phyloP scores from a whole-genome alignment of 352 stramenopile genomes.

The Phytophthora pisi region DNA sequence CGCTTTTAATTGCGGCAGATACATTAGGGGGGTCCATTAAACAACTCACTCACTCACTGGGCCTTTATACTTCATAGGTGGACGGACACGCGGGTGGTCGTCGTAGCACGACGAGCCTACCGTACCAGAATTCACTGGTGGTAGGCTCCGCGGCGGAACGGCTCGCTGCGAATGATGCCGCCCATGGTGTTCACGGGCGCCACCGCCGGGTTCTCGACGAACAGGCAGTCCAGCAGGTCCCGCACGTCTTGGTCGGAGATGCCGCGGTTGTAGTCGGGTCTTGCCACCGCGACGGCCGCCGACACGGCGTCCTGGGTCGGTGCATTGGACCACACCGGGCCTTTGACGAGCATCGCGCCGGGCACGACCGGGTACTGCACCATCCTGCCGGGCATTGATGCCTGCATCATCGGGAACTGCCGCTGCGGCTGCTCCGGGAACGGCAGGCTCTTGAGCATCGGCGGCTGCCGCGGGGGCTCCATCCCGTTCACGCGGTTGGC shows the following conservation, averaged over 20 bases:
- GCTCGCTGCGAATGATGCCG: slow-evolving; percentile 38
- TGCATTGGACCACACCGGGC: slow-evolving; percentile 24
- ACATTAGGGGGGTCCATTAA: slow-evolving; percentile 21
- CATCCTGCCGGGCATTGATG: slow-evolving; percentile 10
- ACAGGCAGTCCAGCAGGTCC: slow-evolving; percentile 48
- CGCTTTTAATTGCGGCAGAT: slow-evolving; percentile 13
- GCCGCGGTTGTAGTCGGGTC: slow-evolving; percentile 24
- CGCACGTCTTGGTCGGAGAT: slow-evolving; percentile 50
- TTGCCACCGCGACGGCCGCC: neutral
- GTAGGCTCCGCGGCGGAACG: slow-evolving; percentile 35
- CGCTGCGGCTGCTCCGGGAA: slow-evolving; percentile 26
- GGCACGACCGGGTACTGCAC: slow-evolving; percentile 31
- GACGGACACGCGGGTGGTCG: no score
- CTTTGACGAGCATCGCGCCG: slow-evolving; percentile 33
- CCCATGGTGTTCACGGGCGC: slow-evolving; percentile 25
- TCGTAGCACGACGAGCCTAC: neutral
- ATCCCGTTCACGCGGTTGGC: slow-evolving; percentile 5
- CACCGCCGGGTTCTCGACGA: slow-evolving; percentile 35
- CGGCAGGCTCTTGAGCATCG: slow-evolving; percentile 26
- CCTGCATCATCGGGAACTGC: slow-evolving; percentile 27
- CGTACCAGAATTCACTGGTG: slow-evolving; percentile 19
- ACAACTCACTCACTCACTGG: slow-evolving; percentile 3
- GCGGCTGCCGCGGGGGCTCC: slow-evolving; percentile 16
- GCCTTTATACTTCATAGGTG: no score
- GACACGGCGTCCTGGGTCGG: slow-evolving; percentile 12